Conservation (phyloP, 2,329 filamentous ascomycete species). For the Sclerotiophoma versabilis region DNA sequence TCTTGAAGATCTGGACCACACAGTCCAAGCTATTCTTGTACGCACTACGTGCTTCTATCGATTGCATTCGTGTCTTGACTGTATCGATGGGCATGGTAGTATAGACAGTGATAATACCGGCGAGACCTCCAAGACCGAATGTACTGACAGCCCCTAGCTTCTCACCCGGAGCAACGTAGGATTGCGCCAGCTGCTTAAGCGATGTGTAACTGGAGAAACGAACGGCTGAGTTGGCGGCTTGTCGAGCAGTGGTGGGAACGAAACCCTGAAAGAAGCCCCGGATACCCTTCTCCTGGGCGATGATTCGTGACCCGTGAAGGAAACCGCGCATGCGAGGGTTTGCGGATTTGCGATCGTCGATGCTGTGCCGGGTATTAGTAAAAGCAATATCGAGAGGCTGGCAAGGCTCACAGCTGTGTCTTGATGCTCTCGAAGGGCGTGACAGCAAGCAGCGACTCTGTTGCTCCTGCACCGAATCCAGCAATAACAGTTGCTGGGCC, state of each 20-base stretch:
- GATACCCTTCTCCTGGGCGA: conserved; percentile 85
- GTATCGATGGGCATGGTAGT: conserved; percentile 80
- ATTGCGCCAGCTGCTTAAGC: conserved; percentile 87
- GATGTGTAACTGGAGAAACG: conserved; percentile 91
- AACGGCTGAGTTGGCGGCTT: conserved; percentile 92
- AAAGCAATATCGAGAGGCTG: too few relatives aligned
- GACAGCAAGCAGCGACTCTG: conserved; percentile 90
- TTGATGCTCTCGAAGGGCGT: conserved; percentile 99
- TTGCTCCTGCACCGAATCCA: conserved; percentile 93
- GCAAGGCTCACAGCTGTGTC: conserved; percentile 72
- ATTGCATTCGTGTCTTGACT: conserved; percentile 97
- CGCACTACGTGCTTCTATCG: conserved; percentile 77
- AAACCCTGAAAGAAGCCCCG: conserved; percentile 97
- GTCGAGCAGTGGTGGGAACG: conserved; percentile 89
- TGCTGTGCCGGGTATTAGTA: conserved; percentile 58
- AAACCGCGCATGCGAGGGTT: conserved; percentile 92
- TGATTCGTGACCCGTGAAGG: conserved; percentile 85
- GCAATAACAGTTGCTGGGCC: conserved; percentile 91
- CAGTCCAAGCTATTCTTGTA: conserved; percentile 92
- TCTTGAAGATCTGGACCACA: conserved; percentile 80
- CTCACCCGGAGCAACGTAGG: conserved; percentile 91
- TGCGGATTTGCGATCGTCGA: conserved; percentile 88
- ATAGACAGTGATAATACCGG: conserved; percentile 88
- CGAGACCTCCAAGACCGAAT: conserved; percentile 87
- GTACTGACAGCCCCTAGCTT: conserved; percentile 88